Evolutionary conservation across 768 basidiomycete genomes (phyloP), one percentile per base, ranked within the genome.

Genomic region (Strobilomyces dryophilus): DNA sequence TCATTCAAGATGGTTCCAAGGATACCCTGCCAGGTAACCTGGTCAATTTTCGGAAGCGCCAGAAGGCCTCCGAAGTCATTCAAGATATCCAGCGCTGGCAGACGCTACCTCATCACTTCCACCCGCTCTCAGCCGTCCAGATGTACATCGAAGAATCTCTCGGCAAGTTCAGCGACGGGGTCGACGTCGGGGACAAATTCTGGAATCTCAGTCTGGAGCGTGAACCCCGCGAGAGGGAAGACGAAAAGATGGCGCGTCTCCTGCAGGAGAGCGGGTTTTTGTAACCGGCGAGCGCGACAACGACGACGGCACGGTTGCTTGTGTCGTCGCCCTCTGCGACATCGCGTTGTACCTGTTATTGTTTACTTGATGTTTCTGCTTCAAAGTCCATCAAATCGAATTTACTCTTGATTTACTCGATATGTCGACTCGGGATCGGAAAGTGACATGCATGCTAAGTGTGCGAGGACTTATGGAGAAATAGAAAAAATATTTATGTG

Each of bases 31-130:
- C 79, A 17, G 87, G 83, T 8, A 79, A 81, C 51, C 74, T 95
- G 57, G 85, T 98, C 72, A 98, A 98, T 74, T 98, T 98, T 74
- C 83, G 86, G 65, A 99, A 99, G 71, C 88, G 95, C 17, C 87
- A 92, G 62, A 91, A 91, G 71, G 86, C 93, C 0, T 92, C 94
- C n/a, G 95, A 97, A 66, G 90, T 98, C 61, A 92, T 99, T 61
- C 85, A 86, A 57, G 94, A 98, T 68, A 98, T 99, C 68, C 91
- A 97, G 67, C 87, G 92, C 27, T 98, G 95, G 84, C 97, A 99
- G 68, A 81, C 88, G 6, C 84, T 85, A 58, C 85, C 90, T 2
- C 98, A 93, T 75, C 94, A 95, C 69, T 83, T 95, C 57, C 77
- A 81, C 32, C 72, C 78, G 7, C 81, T 95, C 15, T 76, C 80